A percentile compares a stretch with the other conserved stretches of the same genome.
Evolutionary conservation across 169 alveolate species (phyloP).

Genomic region (Plasmodium malariae): DNA sequence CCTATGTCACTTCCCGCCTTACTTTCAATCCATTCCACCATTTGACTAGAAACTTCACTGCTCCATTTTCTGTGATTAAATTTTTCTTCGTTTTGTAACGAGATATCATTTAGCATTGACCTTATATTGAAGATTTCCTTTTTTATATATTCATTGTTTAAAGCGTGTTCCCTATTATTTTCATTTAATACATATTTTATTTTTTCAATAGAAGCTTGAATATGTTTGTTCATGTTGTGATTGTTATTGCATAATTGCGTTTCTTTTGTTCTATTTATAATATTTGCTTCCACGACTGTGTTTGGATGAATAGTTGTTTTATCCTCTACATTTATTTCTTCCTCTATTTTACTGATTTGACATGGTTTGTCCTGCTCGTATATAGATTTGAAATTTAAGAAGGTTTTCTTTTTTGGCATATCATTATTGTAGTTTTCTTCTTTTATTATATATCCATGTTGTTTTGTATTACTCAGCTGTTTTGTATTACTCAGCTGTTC

Average conservation of each 20-base stretch:
- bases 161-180: conserved; percentile 18
- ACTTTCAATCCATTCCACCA: conserved; percentile 14
- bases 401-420: not conserved
- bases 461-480: too few relatives aligned
- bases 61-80: not conserved
- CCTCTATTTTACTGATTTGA: not conserved
- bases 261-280: not conserved
- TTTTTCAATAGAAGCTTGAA: conserved; percentile 11
- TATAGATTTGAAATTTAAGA: not conserved
- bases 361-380: not conserved
- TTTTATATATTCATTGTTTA: conserved; percentile 36
- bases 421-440: conserved; percentile 2
- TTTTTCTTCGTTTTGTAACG: not conserved
- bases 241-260: not conserved
- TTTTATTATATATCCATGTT: too few relatives aligned
- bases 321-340: not conserved
- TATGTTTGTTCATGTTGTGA: not conserved
- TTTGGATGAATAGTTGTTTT: too few relatives aligned
- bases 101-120: not conserved
- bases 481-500: too few relatives aligned
- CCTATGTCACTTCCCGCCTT: not conserved
- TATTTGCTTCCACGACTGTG: too few relatives aligned
- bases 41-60: conserved; percentile 13
- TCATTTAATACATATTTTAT: conserved; percentile 1
- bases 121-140: conserved; percentile 4